Conservation (phyloP, 176 grass and related monocot genomes). For the Panicum miliaceum region DNA sequence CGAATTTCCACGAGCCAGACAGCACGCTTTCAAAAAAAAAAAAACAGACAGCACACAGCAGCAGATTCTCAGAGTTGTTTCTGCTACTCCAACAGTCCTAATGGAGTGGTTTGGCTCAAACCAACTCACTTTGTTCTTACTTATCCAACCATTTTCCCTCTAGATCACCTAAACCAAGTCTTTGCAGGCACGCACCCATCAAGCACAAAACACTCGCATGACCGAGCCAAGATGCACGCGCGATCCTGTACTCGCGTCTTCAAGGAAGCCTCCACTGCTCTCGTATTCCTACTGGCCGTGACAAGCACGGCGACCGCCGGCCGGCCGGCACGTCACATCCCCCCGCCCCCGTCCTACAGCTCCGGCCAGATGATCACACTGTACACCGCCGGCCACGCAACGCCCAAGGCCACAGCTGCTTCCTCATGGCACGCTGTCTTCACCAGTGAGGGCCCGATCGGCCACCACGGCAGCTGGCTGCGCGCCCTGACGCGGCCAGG, state of each 20-base stretch:
- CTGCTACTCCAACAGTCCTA: not conserved
- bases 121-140: constrained; percentile 30
- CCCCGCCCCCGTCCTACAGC: not conserved
- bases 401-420: not conserved
- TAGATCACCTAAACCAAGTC: constrained; percentile 14
- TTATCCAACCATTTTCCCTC: not conserved
- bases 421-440: constrained; percentile 33
- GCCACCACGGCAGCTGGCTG: constrained; percentile 45
- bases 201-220: not conserved
- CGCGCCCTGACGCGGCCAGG: constrained; percentile 50
- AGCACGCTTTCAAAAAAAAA: too few species aligned
- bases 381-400: constrained; percentile 46
- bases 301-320: constrained; percentile 23
- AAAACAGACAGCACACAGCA: not conserved
- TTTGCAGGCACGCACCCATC: not conserved
- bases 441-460: constrained; percentile 38
- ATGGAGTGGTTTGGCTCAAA: constrained; percentile 41
- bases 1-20: not conserved
- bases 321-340: constrained; percentile 28
- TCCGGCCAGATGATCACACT: constrained; percentile 60
- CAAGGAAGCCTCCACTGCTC: constrained; percentile 27
- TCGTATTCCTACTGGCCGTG: constrained; percentile 47
- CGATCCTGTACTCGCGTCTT: not conserved
- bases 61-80: not conserved
- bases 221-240: constrained; percentile 40